Base-by-base conservation (phyloP, 208 protist genomes). In the Leishmania mexicana region DNA sequence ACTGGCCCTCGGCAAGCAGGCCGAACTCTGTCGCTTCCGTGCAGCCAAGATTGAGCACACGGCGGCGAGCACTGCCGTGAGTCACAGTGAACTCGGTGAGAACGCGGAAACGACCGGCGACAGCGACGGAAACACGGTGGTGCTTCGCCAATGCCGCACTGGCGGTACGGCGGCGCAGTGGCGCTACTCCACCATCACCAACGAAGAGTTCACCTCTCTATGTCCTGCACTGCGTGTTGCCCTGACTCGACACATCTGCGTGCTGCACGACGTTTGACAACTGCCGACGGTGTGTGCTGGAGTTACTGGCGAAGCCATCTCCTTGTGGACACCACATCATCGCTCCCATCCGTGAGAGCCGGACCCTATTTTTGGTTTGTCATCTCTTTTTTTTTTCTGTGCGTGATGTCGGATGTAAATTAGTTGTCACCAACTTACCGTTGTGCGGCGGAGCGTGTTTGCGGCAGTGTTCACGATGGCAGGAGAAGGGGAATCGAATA, bases 11-110 rank as follows among this genome's bases (percentile, higher is more conserved):
- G 86, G 89, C 5, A 92, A 92, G 79, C 79, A 80, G 15, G 87
- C 85, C 2, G 85, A 83, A 21, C 75, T 90, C 57, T 80, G 86
- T 24, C 80, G 88, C 73, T 92, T 78, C 73, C 86, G 86, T 2
- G 72, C 85, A 62, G 47, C 73, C 35, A 88, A 87, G 58, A 21
- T 60, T 38, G 75, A 40, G 58, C 2, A 19, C 21, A 35, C 13
- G 21, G 74, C 21, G n/a, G 38, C 64, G 13, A 10, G 24, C n/a
- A 8, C 53, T 57, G 17, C 21, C 5, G 35, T 5, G 31, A 45
- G n/a, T 10, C 31, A 40, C 47, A 73, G 38, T 60, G n/a, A 21
- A 54, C 57, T 35, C 21, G 35, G 31, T 15, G 81, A 31, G 35
- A 11, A 28, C 6, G 42, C 15, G 47, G 21, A 70, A 57, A 17